Evolutionary conservation across 257 asterid species (phyloP), one percentile per base, ranked within the genome.

Genomic region (Gentiana dahurica): DNA sequence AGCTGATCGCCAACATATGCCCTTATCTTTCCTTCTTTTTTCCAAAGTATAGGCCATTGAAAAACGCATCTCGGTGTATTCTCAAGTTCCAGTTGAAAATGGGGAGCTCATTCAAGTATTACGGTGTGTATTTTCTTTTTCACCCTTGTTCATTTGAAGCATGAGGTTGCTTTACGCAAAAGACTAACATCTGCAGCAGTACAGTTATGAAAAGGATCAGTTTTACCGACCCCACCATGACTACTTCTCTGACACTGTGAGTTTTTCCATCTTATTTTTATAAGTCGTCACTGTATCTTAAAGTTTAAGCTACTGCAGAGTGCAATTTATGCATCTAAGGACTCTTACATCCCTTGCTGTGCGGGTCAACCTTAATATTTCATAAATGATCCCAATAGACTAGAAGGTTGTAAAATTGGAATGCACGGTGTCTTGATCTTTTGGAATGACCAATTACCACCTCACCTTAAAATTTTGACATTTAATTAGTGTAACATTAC

Each of bases 31-130:
- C 34, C 6, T 24, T 47, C 44, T 53, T 13, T 46, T 62, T 65
- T 70, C 58, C 53, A 54, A 61, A 41, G 9, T 41, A 53, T 75
- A 84, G 96, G 89, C 87, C 67, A 87, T 87, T 46, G 96, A 87
- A 79, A 84, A 87, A 68, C 76, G 94, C 51, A 87, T 87, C 50
- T 82, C 94, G 66, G 87, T 84, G 34, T 87, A 76, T 77, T 76
- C 96, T 65, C 95, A 84, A 76, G 60, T 84, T 48, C 94, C 94
- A 60, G 73, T 75, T 36, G 87, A 84, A 73, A 84, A 87, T 78
- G 96, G 96, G 74, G 96, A 84, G 79, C 93, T 86, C 46, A 73
- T 84, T 75, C 94, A 87, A 72, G 87, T 87, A 49, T 70, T 87
- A 68, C 73, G 87, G 96, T 87, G 71, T 57, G 89, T 37, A 47